Evolutionary conservation across 2,329 filamentous ascomycete species (phyloP).

Genomic region (Volutella citrinella): DNA sequence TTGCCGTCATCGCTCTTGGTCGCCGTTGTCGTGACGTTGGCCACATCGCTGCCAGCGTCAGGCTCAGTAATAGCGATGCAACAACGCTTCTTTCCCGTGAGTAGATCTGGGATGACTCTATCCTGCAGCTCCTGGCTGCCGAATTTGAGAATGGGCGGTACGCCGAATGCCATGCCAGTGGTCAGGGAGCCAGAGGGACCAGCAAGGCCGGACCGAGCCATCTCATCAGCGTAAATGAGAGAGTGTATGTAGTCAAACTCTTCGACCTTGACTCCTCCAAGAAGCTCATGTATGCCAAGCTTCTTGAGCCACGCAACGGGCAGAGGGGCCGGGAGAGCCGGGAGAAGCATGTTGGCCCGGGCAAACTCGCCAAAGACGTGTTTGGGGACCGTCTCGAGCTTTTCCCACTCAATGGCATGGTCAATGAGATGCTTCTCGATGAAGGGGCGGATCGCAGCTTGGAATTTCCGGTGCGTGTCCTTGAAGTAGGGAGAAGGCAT

Average conservation of each 20-base stretch:
- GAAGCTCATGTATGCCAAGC: constrained; percentile 63
- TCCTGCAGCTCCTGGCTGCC: constrained; percentile 61
- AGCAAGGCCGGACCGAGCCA: constrained; percentile 61
- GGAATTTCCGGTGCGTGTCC: constrained; percentile 61
- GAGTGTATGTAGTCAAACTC: constrained; percentile 72
- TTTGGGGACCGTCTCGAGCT: constrained; percentile 58
- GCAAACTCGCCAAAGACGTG: constrained; percentile 65
- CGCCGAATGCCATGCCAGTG: constrained; percentile 69
- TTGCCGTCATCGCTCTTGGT: constrained; percentile 60
- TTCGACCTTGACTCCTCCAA: constrained; percentile 65
- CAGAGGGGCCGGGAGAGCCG: constrained; percentile 65
- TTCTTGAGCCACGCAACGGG: constrained; percentile 66
- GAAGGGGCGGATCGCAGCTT: constrained; percentile 66
- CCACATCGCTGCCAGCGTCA: constrained; percentile 67
- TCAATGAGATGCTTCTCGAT: constrained; percentile 60
- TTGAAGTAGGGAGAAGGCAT: constrained; percentile 72
- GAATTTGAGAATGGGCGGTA: constrained; percentile 70
- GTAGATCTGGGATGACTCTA: constrained; percentile 63
- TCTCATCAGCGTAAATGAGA: constrained; percentile 69
- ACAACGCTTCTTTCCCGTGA: constrained; percentile 62
- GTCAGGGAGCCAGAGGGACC: constrained; percentile 66
- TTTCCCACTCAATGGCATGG: constrained; percentile 69
- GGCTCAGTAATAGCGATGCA: constrained; percentile 79
- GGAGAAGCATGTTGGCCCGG: constrained; percentile 66
- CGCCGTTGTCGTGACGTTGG: constrained; percentile 68